These are phyloP conservation scores for Cyberlindnera euphorbiae DNA, from an alignment of 805 yeast genomes.

Conservation along the genomic window DNA sequence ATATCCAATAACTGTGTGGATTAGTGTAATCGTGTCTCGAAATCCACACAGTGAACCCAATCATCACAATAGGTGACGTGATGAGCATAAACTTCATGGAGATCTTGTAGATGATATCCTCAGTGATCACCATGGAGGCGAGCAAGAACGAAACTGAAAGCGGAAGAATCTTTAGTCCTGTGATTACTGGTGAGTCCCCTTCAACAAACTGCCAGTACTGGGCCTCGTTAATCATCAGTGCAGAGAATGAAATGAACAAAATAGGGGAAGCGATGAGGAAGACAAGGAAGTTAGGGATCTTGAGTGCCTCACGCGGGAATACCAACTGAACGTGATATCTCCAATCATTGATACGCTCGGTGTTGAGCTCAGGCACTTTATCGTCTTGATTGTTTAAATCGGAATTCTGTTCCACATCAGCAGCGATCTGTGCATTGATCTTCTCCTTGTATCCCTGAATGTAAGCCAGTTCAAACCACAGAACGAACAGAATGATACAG, in stretches of 20 bases:
- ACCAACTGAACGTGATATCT: slow-evolving; percentile 21
- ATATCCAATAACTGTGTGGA: slow-evolving; percentile 24
- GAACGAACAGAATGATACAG: slow-evolving; percentile 24
- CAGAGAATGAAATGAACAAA: slow-evolving; percentile 20
- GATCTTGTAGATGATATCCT: slow-evolving; percentile 17
- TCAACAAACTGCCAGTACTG: slow-evolving; percentile 28
- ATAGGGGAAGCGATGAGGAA: slow-evolving; percentile 21
- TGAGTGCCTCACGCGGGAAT: slow-evolving; percentile 28
- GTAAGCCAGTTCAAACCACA: slow-evolving; percentile 29
- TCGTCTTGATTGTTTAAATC: slow-evolving; percentile 1
- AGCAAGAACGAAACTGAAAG: slow-evolving; percentile 28
- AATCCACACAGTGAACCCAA: slow-evolving; percentile 22
- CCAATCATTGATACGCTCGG: slow-evolving; percentile 1
- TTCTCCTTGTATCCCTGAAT: slow-evolving; percentile 15
- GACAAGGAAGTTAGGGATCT: slow-evolving; percentile 25
- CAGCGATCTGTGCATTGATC: neutral
- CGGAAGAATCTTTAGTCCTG: slow-evolving; percentile 35
- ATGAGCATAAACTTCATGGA: slow-evolving; percentile 22
- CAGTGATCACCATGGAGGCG: slow-evolving; percentile 28
- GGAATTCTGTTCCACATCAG: neutral
- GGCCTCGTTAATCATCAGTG: slow-evolving; percentile 18
- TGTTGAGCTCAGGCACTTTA: neutral
- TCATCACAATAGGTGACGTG: slow-evolving; percentile 12
- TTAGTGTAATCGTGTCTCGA: neutral
- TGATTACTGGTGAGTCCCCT: slow-evolving; percentile 28